phyloP scores from a whole-genome alignment of 1,139 yeast genomes.

The Hemisphaericaspora subhashii region DNA sequence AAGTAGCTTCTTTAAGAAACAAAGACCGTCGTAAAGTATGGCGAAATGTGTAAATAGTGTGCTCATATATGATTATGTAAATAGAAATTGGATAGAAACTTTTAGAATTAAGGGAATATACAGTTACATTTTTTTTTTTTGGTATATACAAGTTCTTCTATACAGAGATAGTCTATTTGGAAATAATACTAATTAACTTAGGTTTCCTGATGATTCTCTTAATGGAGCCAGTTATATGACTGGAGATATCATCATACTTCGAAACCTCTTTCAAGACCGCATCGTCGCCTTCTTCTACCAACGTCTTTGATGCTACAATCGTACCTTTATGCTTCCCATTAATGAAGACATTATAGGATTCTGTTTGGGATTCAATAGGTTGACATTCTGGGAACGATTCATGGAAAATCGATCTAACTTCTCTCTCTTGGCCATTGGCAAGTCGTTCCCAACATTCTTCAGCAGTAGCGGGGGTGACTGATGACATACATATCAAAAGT shows the following conservation, averaged over 20 bases:
- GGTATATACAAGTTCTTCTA: slow-evolving; percentile 3
- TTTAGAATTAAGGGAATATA: no score
- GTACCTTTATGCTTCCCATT: slow-evolving; percentile 68
- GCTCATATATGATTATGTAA: neutral
- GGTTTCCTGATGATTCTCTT: slow-evolving; percentile 27
- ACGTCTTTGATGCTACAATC: slow-evolving; percentile 23
- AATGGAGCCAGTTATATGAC: slow-evolving; percentile 10
- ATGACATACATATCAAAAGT: slow-evolving; percentile 60
- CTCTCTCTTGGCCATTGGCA: slow-evolving; percentile 19
- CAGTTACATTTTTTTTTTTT: no score
- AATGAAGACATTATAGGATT: slow-evolving; percentile 55
- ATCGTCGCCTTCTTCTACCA: slow-evolving; percentile 22
- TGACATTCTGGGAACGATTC: slow-evolving; percentile 53
- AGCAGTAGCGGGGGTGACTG: slow-evolving; percentile 76
- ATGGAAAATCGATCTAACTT: slow-evolving; percentile 53
- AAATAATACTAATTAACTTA: slow-evolving; percentile 30
- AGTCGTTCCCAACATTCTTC: slow-evolving; percentile 80
- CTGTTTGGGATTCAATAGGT: slow-evolving; percentile 33
- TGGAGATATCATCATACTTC: slow-evolving; percentile 11
- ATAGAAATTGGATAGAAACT: no score
- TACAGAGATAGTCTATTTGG: slow-evolving; percentile 4
- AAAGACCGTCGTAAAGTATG: slow-evolving; percentile 25
- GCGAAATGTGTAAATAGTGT: slow-evolving; percentile 3
- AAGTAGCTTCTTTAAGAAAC: slow-evolving; percentile 31
- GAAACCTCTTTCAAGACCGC: slow-evolving; percentile 30